Base-by-base conservation (phyloP, 805 yeast genomes). In the Starmerella stigmatis region DNA sequence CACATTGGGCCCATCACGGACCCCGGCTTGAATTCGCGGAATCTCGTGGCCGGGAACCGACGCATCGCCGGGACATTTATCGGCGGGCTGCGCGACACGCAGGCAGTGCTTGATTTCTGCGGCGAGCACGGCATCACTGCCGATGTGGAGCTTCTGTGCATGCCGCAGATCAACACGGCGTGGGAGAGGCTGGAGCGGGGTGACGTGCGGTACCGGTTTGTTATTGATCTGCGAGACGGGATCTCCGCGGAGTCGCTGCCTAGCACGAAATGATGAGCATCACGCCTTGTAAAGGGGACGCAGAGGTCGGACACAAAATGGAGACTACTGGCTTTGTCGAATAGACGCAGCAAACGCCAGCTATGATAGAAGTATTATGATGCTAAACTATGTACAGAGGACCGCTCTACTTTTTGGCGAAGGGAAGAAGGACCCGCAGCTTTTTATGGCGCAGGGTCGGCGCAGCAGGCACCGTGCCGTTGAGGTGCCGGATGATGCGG, bases 81-180 rank as follows among this genome's bases (percentile, higher is more conserved):
- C 73, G 61, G 92, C 78, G 71, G 80, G 38, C 76, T 77, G 60
- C 62, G 61, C 41, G 88, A 81, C 64, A 80, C 81, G 55, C 59
- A 68, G 37, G 81, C 78, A 52, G 73, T 83, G 77, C 69, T 83
- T 54, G 66, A 76, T 36, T 59, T 82, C 50, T 82, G 86, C 17
- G 75, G 73, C 17, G 70, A 76, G 54, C 69, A 78, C 54, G 63
- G 69, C 33, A 68, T 81, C 57, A 68, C 65, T 46, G 77, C 84
- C 19, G 78, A 82, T 80, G 70, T 74, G 43, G 85, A 80, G 64
- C 66, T 68, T 22, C 64, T 80, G 41, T 74, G 75, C 22, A 69
- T 79, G 63, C 30, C 43, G 21, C 22, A 54, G 23, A 43, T 56
- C 43, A 44, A 40, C 39, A 45, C 44, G 35, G 57, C 56, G 5